Percentiles rank a stretch among this genome's conserved stretches.
These are phyloP conservation scores for Kodamaea ohmeri DNA, from an alignment of 1,139 yeast species.

Conservation along the genomic window DNA sequence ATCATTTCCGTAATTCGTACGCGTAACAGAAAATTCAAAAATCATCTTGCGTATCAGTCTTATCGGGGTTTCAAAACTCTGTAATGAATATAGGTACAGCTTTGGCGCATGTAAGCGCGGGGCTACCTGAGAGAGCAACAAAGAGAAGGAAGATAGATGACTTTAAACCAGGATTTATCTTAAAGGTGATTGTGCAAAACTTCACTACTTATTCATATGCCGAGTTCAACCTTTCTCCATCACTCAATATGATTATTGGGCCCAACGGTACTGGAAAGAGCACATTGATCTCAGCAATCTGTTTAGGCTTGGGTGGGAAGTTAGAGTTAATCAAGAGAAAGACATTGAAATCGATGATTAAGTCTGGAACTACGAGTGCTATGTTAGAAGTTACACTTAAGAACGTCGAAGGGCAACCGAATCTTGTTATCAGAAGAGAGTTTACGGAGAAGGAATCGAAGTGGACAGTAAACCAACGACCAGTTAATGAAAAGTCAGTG, in stretches of 20 bases:
- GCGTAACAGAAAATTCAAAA: background rate
- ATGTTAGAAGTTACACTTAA: conserved; percentile 65
- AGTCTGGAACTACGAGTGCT: conserved; percentile 61
- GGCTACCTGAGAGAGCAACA: background rate
- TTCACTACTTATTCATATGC: conserved; percentile 82
- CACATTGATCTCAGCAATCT: conserved; percentile 90
- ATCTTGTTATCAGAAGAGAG: conserved; percentile 34
- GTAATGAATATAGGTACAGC: conserved; percentile 7
- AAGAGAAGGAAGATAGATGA: conserved; percentile 10
- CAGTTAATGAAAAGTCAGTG: conserved; percentile 45
- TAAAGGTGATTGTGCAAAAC: conserved; percentile 63
- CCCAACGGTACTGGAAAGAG: conserved; percentile 98
- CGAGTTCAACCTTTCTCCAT: conserved; percentile 78
- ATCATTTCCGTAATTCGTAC: too few species aligned
- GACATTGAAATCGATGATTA: conserved; percentile 69
- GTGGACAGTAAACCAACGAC: conserved; percentile 59
- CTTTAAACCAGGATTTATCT: conserved; percentile 61
- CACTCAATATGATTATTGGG: conserved; percentile 89
- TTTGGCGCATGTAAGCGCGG: conserved; percentile 2
- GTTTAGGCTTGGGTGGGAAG: conserved; percentile 84
- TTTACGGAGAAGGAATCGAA: conserved; percentile 46
- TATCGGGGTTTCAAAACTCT: too few species aligned
- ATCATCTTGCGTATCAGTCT: too few species aligned
- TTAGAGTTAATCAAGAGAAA: conserved; percentile 81
- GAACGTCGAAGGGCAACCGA: conserved; percentile 30